Base-by-base conservation (phyloP, 2,329 filamentous ascomycete species). In the Metarhizium brunneum region DNA sequence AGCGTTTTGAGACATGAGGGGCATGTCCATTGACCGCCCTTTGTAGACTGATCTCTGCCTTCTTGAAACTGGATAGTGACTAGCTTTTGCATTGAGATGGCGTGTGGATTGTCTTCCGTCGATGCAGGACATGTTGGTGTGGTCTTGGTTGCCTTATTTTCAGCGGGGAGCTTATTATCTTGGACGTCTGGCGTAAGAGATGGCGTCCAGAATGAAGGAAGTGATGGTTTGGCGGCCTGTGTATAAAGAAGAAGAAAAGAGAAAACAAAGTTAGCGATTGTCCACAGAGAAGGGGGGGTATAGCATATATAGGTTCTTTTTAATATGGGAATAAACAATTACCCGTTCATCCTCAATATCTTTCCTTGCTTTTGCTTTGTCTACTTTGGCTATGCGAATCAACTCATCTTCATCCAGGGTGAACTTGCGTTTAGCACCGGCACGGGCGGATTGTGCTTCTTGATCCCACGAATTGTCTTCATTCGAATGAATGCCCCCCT, bases 131-230 rank as follows among this genome's bases (percentile, higher is more conserved):
- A 97, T 2, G 87, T 76, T 0, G 91, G 90, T 5, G 78, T 76
- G 30, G 80, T 73, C 66, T 94, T 95, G 52, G 73, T 67, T 54
- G 83, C 80, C 66, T 83, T 85, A n/a, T 71, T 71, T 43, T 81
- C 72, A 6, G 79, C 71, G 64, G 84, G 76, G 53, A 84, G 74
- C 53, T 78, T 74, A 51, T 76, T 67, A 54, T 69, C 64, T 50
- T 70, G 65, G 38, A 69, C 68, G 45, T 72, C 70, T 13, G 90
- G 90, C 0, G 88, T 95, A 56, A 92, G 81, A 0, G 87, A 89
- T 0, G 91, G 92, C 1, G 92, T 87, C 94, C 92, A 97, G 73
- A 97, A 97, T 0, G 90, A 95, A 0, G 90, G 89, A 0, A 96
- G 73, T 16, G 80, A 79, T 1, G 83, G 80, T 69, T 87, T 88